These are phyloP conservation scores for Serendipita sp. DNA, from an alignment of 768 basidiomycete genomes.

Conservation along the genomic window DNA sequence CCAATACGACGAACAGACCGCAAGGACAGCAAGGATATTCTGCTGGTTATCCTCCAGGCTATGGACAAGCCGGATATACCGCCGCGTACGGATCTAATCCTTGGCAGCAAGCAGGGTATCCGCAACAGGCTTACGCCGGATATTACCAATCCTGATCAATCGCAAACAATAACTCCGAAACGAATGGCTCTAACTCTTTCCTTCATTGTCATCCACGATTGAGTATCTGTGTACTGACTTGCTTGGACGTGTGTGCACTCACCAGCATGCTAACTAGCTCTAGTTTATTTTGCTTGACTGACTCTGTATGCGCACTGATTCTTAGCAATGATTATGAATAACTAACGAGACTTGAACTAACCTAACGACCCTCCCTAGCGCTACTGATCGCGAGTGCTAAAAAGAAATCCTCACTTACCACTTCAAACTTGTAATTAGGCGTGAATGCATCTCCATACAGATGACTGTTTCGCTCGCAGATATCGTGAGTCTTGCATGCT, in stretches of 20 bases:
- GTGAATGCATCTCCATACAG: neutral
- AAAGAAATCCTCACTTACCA: no score
- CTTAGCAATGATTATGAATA: neutral
- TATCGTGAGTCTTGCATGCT: no score
- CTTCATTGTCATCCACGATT: neutral
- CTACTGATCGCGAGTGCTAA: neutral
- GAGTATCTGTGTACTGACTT: neutral
- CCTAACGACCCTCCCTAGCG: neutral
- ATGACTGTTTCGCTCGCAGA: no score
- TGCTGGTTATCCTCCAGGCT: constrained; percentile 21
- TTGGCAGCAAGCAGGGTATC: constrained; percentile 9
- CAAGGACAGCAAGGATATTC: constrained; percentile 1
- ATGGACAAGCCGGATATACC: constrained; percentile 31
- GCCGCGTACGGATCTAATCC: constrained; percentile 6
- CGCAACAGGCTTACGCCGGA: constrained; percentile 6
- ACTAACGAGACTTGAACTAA: neutral
- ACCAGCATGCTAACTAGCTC: neutral
- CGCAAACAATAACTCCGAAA: neutral
- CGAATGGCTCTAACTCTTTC: neutral
- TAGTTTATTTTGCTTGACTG: neutral
- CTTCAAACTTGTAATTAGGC: neutral
- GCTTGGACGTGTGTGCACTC: neutral
- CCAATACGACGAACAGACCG: constrained; percentile 14
- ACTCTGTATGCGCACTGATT: neutral
- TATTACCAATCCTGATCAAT: neutral